Evolutionary conservation across 768 basidiomycete species (phyloP).

Genomic region (Tricholoma terreum): DNA sequence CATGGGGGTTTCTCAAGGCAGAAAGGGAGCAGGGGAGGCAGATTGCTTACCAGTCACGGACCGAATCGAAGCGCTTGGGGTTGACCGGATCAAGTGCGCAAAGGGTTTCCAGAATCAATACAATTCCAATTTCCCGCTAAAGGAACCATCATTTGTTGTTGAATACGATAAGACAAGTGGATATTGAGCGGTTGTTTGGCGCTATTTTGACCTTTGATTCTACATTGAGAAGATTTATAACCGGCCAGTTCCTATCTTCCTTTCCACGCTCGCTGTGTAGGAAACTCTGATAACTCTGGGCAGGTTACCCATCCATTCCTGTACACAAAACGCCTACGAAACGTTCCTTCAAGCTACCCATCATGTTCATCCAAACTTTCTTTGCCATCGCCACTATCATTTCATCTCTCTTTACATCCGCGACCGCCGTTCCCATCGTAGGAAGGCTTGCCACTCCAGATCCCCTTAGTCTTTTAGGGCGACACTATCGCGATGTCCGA

Average conservation of each 20-base stretch:
- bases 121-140: too few relatives aligned
- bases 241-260: too few relatives aligned
- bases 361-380: slow-evolving; percentile 29
- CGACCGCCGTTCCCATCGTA: slow-evolving; percentile 33
- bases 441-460: slow-evolving; percentile 19
- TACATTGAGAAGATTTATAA: too few relatives aligned
- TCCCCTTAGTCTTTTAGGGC: slow-evolving; percentile 22
- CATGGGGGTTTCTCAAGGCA: not conserved
- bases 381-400: slow-evolving; percentile 26
- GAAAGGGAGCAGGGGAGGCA: not conserved
- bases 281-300: slow-evolving; percentile 3
- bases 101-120: too few relatives aligned
- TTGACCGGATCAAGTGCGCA: too few relatives aligned
- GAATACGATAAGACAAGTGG: not conserved
- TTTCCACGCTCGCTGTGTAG: slow-evolving; percentile 5
- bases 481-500: slow-evolving; percentile 9
- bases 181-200: not conserved
- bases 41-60: slow-evolving; percentile 5
- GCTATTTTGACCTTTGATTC: not conserved
- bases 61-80: too few relatives aligned
- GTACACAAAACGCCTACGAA: not conserved
- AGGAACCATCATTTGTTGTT: not conserved
- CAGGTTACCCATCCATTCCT: slow-evolving; percentile 9
- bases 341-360: slow-evolving; percentile 15
- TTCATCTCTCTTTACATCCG: slow-evolving; percentile 35